A percentile compares a stretch with the other conserved stretches of the same genome.
phyloP scores from a whole-genome alignment of 2,329 filamentous ascomycete species.

The Passalora sequoiae region DNA sequence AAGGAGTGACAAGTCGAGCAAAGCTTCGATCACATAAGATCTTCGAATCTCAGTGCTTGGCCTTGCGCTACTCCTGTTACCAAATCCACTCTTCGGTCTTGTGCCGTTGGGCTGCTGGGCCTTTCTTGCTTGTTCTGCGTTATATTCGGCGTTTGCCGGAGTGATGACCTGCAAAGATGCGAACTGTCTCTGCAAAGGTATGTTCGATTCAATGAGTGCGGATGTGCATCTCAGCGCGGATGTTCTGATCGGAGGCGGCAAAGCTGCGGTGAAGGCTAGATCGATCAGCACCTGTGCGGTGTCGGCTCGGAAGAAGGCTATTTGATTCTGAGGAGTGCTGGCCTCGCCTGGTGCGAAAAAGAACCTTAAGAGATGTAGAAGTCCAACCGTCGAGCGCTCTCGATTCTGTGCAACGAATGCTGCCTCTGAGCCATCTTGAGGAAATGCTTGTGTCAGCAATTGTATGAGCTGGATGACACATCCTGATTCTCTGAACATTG shows the following conservation, averaged over 20 bases:
- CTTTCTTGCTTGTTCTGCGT: conserved; percentile 18
- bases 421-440: conserved; percentile 33
- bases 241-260: conserved; percentile 71
- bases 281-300: conserved; percentile 74
- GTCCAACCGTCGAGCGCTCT: conserved; percentile 89
- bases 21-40: conserved; percentile 85
- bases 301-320: conserved; percentile 76
- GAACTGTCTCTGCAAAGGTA: conserved; percentile 77
- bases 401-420: conserved; percentile 47
- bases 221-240: conserved; percentile 83
- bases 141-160: conserved; percentile 15
- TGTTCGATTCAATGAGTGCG: conserved; percentile 79
- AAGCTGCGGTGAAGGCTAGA: conserved; percentile 69
- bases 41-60: conserved; percentile 35
- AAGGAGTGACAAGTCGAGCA: conserved; percentile 75
- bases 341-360: conserved; percentile 78
- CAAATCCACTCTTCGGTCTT: conserved; percentile 21
- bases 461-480: conserved; percentile 67
- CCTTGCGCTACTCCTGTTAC: conserved; percentile 23
- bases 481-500: conserved; percentile 85
- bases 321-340: conserved; percentile 77
- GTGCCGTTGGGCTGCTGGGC: conserved; percentile 26
- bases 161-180: conserved; percentile 70
- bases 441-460: conserved; percentile 55
- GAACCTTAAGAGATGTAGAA: conserved; percentile 77